Evolutionary conservation across 352 stramenopile species (phyloP), one percentile per base, ranked within the genome.

Genomic region (Aphanomyces astaci): DNA sequence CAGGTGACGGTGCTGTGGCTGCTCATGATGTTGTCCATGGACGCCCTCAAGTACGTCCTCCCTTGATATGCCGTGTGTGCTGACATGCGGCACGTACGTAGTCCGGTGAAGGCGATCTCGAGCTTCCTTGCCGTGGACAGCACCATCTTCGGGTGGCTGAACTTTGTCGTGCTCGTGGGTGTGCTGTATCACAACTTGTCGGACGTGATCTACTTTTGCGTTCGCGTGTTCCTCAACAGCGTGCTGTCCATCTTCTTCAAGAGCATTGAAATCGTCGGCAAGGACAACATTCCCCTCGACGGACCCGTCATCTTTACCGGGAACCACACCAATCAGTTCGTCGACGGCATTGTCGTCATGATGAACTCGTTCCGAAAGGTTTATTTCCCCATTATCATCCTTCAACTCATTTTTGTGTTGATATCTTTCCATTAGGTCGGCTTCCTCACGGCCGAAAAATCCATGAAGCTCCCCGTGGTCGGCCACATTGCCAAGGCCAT

Each of bases 241-340:
- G 97, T 99, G 64, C 78, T 98, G 53, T 97, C 84, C 36, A 99
- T 99, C 63, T 98, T 98, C 64, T 99, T 99, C 75, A 97, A 96
- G 68, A 94, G 96, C 64, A 93, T 99, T 57, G 94, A 99, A 75
- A 82, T 99, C 22, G 87, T 99, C 46, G 96, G 96, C 0, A 75
- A 90, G 49, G 87, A 98, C 72, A 98, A 99, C 74, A 96, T 99
- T 33, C 97, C 97, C 0, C 78, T 77, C 28, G 92, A 98, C 64
- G 96, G 96, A 0, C 97, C 97, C 2, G 92, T 98, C 3, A 99
- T 99, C 73, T 98, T 99, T 75, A 97, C 91, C 19, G 95, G 86
- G 22, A 99, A 99, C 79, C 97, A 99, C 80, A 90, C 95, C 30
- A 99, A 99, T 79, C 97, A 99, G 77, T 99, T 99, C 72, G 95